Conservation (phyloP, 1,284 basidiomycete species). For the Phylloporus sp. region DNA sequence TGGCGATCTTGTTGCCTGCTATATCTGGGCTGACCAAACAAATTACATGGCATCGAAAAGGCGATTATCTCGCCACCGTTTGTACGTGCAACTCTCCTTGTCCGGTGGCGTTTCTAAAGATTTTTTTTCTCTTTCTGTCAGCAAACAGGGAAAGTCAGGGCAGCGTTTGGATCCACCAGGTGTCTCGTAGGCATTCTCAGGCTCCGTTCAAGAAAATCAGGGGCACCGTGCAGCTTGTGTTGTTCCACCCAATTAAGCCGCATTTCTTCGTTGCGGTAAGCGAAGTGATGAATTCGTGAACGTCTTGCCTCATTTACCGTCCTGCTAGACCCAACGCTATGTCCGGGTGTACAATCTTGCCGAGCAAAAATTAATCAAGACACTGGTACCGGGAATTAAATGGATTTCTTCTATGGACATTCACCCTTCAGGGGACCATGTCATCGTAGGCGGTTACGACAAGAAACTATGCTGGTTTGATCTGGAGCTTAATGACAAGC, state of each 20-base stretch:
- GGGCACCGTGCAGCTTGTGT: conserved; percentile 87
- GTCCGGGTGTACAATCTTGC: conserved; percentile 95
- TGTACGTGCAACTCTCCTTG: conserved; percentile 51
- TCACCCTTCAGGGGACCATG: conserved; percentile 94
- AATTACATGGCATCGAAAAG: conserved; percentile 91
- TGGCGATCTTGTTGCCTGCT: conserved; percentile 63
- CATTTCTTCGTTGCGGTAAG: conserved; percentile 96
- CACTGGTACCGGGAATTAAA: conserved; percentile 88
- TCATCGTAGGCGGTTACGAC: conserved; percentile 98
- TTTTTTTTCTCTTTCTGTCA: conserved; percentile 33
- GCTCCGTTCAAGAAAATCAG: conserved; percentile 96
- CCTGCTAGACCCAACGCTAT: conserved; percentile 87
- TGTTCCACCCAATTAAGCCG: conserved; percentile 95
- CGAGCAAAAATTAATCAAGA: conserved; percentile 92
- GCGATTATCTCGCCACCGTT: conserved; percentile 96
- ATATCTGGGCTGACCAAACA: conserved; percentile 83
- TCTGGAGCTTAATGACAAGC: conserved; percentile 92
- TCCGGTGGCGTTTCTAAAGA: conserved; percentile 15
- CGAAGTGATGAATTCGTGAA: conserved; percentile 18
- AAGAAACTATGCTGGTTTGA: conserved; percentile 99
- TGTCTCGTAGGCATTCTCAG: conserved; percentile 93
- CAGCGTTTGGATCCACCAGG: conserved; percentile 93
- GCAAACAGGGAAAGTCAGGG: conserved; percentile 68
- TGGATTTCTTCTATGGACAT: conserved; percentile 99
- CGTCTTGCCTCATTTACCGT: conserved; percentile 13